A percentile compares a stretch with the other conserved stretches of the same genome.
Conservation (phyloP, 192 early-diverging fungal genomes). For the Backusella macrospora region DNA sequence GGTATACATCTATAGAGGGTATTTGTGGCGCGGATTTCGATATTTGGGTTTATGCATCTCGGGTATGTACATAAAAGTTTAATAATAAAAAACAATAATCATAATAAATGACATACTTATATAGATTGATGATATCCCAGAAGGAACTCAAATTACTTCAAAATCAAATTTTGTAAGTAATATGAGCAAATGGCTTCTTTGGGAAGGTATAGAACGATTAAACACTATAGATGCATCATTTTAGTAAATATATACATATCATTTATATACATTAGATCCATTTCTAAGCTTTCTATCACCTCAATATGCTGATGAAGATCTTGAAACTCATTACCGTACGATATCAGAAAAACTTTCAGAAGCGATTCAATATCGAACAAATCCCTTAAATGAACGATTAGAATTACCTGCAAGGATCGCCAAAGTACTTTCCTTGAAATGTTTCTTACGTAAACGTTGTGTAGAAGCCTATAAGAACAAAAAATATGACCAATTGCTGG, state of each 20-base stretch:
- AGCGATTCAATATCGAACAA: slow-evolving; percentile 49
- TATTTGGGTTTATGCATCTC: slow-evolving; percentile 73
- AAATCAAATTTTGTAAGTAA: slow-evolving; percentile 68
- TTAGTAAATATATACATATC: background rate
- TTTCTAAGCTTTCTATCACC: slow-evolving; percentile 75
- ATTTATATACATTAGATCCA: slow-evolving; percentile 52
- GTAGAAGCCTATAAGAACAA: slow-evolving; percentile 61
- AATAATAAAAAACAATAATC: no score
- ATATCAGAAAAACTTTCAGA: slow-evolving; percentile 55
- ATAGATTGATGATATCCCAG: slow-evolving; percentile 59
- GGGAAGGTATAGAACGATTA: slow-evolving; percentile 62
- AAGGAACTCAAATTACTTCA: slow-evolving; percentile 44
- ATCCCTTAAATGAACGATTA: slow-evolving; percentile 72
- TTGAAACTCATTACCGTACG: slow-evolving; percentile 67
- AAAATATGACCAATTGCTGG: slow-evolving; percentile 54
- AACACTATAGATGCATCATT: background rate
- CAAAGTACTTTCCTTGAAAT: slow-evolving; percentile 69
- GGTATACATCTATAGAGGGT: slow-evolving; percentile 57
- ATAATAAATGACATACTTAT: background rate
- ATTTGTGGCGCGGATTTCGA: slow-evolving; percentile 81
- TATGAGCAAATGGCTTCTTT: slow-evolving; percentile 83
- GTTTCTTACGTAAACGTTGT: slow-evolving; percentile 65
- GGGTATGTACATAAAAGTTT: slow-evolving; percentile 37
- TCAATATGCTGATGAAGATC: slow-evolving; percentile 69
- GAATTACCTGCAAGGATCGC: slow-evolving; percentile 71